A percentile compares a stretch with the other conserved stretches of the same genome.
phyloP scores from a whole-genome alignment of 108 stramenopile genomes.

The Phaeodactylum tricornutum region DNA sequence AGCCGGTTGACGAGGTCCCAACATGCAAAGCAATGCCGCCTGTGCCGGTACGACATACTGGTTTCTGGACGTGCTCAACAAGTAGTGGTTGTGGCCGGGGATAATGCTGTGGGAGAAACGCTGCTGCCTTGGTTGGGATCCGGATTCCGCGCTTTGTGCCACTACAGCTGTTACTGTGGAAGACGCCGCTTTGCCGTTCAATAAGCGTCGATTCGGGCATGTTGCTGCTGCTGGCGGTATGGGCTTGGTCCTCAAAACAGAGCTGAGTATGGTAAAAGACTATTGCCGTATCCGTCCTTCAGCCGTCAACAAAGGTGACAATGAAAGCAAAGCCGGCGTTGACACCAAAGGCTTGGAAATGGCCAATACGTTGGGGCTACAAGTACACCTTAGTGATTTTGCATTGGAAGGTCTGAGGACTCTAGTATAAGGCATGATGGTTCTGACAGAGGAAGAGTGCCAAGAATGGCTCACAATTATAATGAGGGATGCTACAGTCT shows the following conservation, averaged over 20 bases:
- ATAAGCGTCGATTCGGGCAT: conserved; percentile 86
- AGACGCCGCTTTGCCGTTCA: conserved; percentile 89
- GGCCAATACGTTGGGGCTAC: conserved; percentile 44
- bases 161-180: conserved; percentile 59
- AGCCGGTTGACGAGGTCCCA: conserved; percentile 90
- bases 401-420: conserved; percentile 91
- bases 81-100: conserved; percentile 91
- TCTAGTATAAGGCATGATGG: conserved; percentile 77
- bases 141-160: conserved; percentile 91
- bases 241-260: conserved; percentile 87
- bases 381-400: conserved; percentile 81
- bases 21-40: conserved; percentile 95
- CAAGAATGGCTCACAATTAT: conserved; percentile 58
- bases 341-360: conserved; percentile 31
- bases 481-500: too few relatives aligned
- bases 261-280: conserved; percentile 54
- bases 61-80: conserved; percentile 86
- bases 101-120: conserved; percentile 85
- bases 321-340: conserved; percentile 6
- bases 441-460: conserved; percentile 68
- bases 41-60: conserved; percentile 95
- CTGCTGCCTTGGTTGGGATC: conserved; percentile 92
- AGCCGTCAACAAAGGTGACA: conserved; percentile 3
- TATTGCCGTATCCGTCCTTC: conserved; percentile 23
- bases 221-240: conserved; percentile 89